These are phyloP conservation scores for Cutaneotrichosporon dermatis DNA, from an alignment of 1,284 basidiomycete genomes.

Conservation along the genomic window DNA sequence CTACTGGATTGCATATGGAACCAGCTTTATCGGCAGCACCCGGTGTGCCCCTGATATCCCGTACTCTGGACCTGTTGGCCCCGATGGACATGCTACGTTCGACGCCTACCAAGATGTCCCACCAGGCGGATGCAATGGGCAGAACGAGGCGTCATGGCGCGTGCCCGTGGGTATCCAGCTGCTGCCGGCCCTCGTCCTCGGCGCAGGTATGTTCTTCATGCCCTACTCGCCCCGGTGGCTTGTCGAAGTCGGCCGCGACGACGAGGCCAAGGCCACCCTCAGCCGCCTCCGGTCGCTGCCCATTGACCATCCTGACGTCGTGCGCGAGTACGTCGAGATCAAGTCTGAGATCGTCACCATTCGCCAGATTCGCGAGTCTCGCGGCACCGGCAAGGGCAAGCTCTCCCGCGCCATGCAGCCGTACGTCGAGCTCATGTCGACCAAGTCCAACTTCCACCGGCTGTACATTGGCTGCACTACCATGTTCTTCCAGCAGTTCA, in stretches of 20 bases:
- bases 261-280: slow-evolving; percentile 26
- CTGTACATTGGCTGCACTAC: slow-evolving; percentile 10
- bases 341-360: slow-evolving; percentile 26
- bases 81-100: slow-evolving; percentile 8
- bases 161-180: slow-evolving; percentile 30
- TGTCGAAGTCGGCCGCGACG: slow-evolving; percentile 27
- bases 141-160: slow-evolving; percentile 34
- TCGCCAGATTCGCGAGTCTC: slow-evolving; percentile 9
- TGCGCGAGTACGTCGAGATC: slow-evolving; percentile 32
- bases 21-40: slow-evolving; percentile 24
- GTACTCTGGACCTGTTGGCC: slow-evolving; percentile 22
- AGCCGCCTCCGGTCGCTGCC: slow-evolving; percentile 26
- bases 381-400: neutral
- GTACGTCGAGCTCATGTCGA: slow-evolving; percentile 16
- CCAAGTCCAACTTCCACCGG: slow-evolving; percentile 16
- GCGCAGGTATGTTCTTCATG: slow-evolving; percentile 23
- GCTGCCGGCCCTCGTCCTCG: slow-evolving; percentile 35
- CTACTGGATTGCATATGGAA: slow-evolving; percentile 24
- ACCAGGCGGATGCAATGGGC: slow-evolving; percentile 24
- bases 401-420: slow-evolving; percentile 4
- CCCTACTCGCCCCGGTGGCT: slow-evolving; percentile 33
- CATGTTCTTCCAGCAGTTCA: slow-evolving; percentile 25
- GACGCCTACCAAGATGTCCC: slow-evolving; percentile 22
- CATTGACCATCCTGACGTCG: slow-evolving; percentile 20
- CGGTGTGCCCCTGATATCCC: slow-evolving; percentile 24